phyloP scores from a whole-genome alignment of 2,329 filamentous ascomycete genomes.

The Trichophyton schoenleinii region DNA sequence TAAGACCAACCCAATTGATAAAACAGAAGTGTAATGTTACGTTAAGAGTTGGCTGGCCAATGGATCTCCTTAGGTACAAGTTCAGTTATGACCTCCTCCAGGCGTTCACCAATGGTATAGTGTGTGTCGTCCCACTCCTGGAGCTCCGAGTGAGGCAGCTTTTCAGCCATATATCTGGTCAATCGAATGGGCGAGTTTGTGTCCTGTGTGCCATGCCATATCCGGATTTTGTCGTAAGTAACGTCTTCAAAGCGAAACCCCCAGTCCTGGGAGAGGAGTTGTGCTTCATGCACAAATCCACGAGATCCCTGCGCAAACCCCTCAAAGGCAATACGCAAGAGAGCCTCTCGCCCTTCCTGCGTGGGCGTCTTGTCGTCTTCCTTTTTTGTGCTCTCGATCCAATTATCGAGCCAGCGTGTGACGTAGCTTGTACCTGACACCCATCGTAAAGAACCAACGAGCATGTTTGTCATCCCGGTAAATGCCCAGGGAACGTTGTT shows the following conservation, averaged over 20 bases:
- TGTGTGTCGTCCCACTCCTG: conserved; percentile 23
- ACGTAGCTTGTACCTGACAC: conserved; percentile 5
- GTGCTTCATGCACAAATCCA: conserved; percentile 18
- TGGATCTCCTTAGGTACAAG: neutral
- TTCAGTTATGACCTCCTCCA: conserved; percentile 5
- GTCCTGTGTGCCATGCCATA: conserved; percentile 22
- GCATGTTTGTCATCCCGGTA: neutral
- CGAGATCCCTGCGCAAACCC: conserved; percentile 19
- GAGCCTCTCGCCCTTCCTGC: conserved; percentile 5
- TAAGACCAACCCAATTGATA: neutral
- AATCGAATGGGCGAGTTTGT: conserved; percentile 22
- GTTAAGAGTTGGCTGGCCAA: neutral
- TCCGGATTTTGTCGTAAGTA: conserved; percentile 14
- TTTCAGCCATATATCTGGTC: conserved; percentile 27
- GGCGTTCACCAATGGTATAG: conserved; percentile 5
- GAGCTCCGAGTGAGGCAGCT: conserved; percentile 24
- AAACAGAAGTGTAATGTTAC: neutral
- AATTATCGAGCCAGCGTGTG: neutral
- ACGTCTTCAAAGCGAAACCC: conserved; percentile 20
- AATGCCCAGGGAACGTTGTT: conserved; percentile 6
- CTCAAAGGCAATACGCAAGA: conserved; percentile 14
- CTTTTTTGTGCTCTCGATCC: neutral
- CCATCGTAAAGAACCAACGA: conserved; percentile 10
- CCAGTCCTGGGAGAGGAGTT: conserved; percentile 20
- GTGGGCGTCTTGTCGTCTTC: conserved; percentile 8